These are phyloP conservation scores for Micractinium sp. DNA, from an alignment of 139 green algal species.

Conservation along the genomic window DNA sequence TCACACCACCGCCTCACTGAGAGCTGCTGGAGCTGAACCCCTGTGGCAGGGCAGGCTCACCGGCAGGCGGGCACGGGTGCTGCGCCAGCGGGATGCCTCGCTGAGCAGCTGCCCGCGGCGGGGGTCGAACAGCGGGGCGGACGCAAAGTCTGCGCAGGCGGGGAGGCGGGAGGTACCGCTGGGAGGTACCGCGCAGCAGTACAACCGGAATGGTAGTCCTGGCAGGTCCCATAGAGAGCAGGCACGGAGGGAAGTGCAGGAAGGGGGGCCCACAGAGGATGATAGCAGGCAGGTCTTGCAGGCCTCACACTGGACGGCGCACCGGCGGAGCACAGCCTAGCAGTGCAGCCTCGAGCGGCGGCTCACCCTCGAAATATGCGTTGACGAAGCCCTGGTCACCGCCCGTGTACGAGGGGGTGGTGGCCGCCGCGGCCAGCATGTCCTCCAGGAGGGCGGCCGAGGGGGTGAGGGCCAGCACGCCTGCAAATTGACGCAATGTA, in stretches of 20 bases:
- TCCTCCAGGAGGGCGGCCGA: slow-evolving; percentile 54
- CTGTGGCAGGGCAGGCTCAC: not conserved
- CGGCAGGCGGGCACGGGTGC: not conserved
- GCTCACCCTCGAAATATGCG: slow-evolving; percentile 56
- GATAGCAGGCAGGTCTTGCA: too few relatives aligned
- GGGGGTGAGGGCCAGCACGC: slow-evolving; percentile 75
- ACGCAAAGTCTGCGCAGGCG: slow-evolving; percentile 49
- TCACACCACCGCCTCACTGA: too few relatives aligned
- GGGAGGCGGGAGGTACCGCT: not conserved
- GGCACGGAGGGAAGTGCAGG: too few relatives aligned
- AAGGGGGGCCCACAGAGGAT: too few relatives aligned
- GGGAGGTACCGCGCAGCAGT: too few relatives aligned
- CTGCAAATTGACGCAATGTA: too few relatives aligned
- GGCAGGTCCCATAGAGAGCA: too few relatives aligned
- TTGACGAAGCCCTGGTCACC: slow-evolving; percentile 79
- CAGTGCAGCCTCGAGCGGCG: not conserved
- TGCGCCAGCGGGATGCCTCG: not conserved
- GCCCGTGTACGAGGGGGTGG: slow-evolving; percentile 75
- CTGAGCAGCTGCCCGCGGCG: slow-evolving; percentile 9
- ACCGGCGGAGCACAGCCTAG: too few relatives aligned
- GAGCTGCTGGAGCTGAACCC: not conserved
- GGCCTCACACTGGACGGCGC: too few relatives aligned
- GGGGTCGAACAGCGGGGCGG: slow-evolving; percentile 72
- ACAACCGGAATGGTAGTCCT: too few relatives aligned
- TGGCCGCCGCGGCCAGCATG: slow-evolving; percentile 69